phyloP scores from a whole-genome alignment of 305 asterid genomes.

The Salvia sclarea region DNA sequence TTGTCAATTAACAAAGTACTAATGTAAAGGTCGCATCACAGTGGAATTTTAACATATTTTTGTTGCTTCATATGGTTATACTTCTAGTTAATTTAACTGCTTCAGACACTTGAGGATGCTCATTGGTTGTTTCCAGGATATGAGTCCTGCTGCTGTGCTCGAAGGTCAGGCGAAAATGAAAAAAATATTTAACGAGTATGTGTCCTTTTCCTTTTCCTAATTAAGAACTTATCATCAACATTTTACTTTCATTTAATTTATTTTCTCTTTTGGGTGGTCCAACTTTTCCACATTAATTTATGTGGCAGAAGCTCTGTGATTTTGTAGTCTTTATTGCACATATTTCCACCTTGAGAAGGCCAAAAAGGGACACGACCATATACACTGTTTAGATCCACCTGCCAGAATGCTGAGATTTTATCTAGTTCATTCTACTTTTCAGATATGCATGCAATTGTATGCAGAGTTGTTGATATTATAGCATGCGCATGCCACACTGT shows the following conservation, averaged over 20 bases:
- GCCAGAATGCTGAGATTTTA: neutral
- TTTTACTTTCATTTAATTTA: neutral
- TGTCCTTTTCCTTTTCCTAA: slow-evolving; percentile 27
- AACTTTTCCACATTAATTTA: slow-evolving; percentile 9
- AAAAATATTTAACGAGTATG: slow-evolving; percentile 70
- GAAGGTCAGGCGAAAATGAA: slow-evolving; percentile 69
- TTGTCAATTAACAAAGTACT: too few relatives aligned
- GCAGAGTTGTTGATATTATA: neutral
- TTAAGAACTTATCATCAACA: slow-evolving; percentile 11
- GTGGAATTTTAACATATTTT: slow-evolving; percentile 18
- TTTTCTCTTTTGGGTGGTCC: neutral
- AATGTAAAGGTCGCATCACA: too few relatives aligned
- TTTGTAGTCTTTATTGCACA: neutral
- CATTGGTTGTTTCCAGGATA: slow-evolving; percentile 51
- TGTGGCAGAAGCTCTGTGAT: neutral
- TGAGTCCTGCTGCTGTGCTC: slow-evolving; percentile 73
- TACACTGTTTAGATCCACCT: neutral
- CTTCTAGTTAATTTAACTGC: slow-evolving; percentile 13
- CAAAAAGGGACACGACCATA: neutral
- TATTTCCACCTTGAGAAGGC: neutral
- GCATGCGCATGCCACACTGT: neutral
- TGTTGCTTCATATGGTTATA: slow-evolving; percentile 1
- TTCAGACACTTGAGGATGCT: slow-evolving; percentile 26
- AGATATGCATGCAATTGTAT: slow-evolving; percentile 3
- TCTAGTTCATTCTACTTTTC: neutral